phyloP scores from a whole-genome alignment of 345 rosid genomes.

The Pseudoturritis turrita region DNA sequence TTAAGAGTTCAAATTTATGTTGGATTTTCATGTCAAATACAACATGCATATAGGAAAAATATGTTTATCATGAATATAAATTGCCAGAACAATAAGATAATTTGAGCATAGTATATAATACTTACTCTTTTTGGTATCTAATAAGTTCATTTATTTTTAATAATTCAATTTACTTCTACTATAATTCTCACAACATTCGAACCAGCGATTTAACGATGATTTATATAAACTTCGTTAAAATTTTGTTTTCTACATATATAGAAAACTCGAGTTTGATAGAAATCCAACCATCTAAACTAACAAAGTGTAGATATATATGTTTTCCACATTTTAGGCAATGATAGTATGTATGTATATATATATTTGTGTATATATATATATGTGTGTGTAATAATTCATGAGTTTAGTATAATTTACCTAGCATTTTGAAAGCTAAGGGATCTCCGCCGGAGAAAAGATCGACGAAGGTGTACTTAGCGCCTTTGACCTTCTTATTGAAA shows the following conservation, averaged over 20 bases:
- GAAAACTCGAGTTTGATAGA: background rate
- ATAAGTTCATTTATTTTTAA: too few relatives aligned
- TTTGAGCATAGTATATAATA: background rate
- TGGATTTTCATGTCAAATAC: background rate
- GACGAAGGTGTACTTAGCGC: constrained; percentile 21
- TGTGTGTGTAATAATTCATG: background rate
- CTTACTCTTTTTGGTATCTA: too few relatives aligned
- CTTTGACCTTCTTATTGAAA: constrained; percentile 17
- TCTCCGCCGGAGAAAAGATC: constrained; percentile 9
- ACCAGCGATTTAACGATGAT: too few relatives aligned
- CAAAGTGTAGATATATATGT: background rate
- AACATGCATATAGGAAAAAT: background rate
- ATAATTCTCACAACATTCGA: background rate
- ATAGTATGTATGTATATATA: too few relatives aligned
- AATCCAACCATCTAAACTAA: background rate
- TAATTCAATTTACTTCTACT: too few relatives aligned
- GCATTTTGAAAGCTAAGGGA: background rate
- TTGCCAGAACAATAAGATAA: background rate
- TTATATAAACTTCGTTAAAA: too few relatives aligned
- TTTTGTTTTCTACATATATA: too few relatives aligned
- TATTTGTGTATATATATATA: background rate
- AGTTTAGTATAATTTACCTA: constrained; percentile 17
- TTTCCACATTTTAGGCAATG: background rate
- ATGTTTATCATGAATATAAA: background rate
- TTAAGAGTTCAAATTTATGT: background rate